Base-by-base conservation (phyloP, 495 filamentous ascomycete genomes). In the Penicillium bialowiezense region DNA sequence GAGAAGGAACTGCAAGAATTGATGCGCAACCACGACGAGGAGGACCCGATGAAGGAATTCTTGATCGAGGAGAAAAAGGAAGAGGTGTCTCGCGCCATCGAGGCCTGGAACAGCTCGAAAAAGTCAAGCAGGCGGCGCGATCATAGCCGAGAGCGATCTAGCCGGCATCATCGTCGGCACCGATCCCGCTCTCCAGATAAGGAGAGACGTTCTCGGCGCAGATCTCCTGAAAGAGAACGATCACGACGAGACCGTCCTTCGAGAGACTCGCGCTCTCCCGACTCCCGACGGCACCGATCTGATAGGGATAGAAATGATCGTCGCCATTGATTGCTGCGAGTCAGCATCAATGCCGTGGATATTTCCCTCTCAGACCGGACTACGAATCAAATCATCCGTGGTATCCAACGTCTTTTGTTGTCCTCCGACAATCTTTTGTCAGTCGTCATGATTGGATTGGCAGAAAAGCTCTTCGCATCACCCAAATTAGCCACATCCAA, bases 1-100 rank as follows among this genome's bases (percentile, higher is more conserved):
- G 92, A 97, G 68, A 73, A 69, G 36, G 92, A 97, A 62, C 62
- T 97, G 36, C 81, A 79, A 47, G 80, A 83, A 43, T 61, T 97
- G 56, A 83, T 93, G 14, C 68, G 76, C 50, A 83, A 90, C 15
- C 86, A 95, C 54, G 92, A 97, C 54, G 91, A 97, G 18, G 93
- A 97, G 57, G 92, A 98, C 70, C 92, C 93, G 2, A 97, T 97
- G 93, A 97, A 96, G 70, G 81, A 82, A 42, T 95, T 88, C 62
- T 65, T 96, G 41, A 79, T 97, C 19, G 74, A 90, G 36, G 86
- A 93, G 71, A 96, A 96, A 79, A 88, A 86, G 60, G 87, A 90
- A 54, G 89, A 96, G 64, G 81, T 95, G 28, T 81, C 84, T 28
- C 76, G 71, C 41, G 91, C 90, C 1, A 59, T 89, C 55, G 74